phyloP scores from a whole-genome alignment of 306 rosid genomes.

The Quercus mongolica region DNA sequence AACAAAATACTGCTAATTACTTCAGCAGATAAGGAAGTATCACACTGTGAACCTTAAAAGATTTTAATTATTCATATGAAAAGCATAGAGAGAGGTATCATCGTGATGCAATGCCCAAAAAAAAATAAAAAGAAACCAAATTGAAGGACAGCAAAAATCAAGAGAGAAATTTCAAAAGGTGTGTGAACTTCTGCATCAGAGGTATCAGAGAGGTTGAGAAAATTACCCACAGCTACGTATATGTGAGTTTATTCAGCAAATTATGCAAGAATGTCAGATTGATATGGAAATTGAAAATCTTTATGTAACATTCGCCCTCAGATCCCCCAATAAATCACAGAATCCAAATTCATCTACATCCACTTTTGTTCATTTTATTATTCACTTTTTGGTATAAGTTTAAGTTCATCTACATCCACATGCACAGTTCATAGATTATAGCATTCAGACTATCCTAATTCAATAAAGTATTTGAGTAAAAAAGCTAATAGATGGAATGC shows the following conservation, averaged over 20 bases:
- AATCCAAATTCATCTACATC: neutral
- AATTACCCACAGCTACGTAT: neutral
- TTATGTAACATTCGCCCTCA: neutral
- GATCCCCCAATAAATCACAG: neutral
- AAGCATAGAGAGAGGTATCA: neutral
- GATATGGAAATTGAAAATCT: neutral
- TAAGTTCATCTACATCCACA: neutral
- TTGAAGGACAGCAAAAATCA: neutral
- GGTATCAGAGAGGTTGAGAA: neutral
- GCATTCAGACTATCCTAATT: no score
- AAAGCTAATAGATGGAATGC: neutral
- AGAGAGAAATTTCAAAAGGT: neutral
- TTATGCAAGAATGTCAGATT: neutral
- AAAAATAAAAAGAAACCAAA: neutral
- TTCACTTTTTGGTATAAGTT: neutral
- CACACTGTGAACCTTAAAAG: neutral
- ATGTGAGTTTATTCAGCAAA: neutral
- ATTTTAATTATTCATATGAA: neutral
- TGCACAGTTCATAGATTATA: neutral
- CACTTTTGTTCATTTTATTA: neutral
- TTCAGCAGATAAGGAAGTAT: neutral
- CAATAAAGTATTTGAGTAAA: neutral
- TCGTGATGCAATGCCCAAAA: neutral
- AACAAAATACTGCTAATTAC: constrained; percentile 1
- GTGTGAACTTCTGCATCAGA: neutral